Percentiles rank a stretch among this genome's conserved stretches.
These are phyloP conservation scores for Phalaenopsis hybrid DNA, from an alignment of 116 monocot genomes.

Conservation along the genomic window DNA sequence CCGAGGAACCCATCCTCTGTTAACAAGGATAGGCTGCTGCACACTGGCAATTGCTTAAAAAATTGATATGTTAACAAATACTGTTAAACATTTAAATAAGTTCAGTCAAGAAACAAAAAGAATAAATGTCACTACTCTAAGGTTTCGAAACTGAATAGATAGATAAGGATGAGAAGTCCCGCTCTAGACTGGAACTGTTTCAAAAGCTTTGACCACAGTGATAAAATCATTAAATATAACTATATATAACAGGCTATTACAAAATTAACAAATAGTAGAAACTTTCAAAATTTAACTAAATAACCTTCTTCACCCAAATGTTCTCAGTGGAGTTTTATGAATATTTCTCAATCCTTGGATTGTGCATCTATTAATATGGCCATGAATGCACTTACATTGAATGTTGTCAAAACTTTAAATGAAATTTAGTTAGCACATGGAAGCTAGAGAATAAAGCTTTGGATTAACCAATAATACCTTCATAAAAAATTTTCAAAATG, in stretches of 20 bases:
- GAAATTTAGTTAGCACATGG: neutral
- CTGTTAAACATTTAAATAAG: neutral
- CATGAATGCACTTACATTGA: neutral
- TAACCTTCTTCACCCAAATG: too few relatives aligned
- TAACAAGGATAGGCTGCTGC: conserved; percentile 70
- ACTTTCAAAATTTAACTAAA: neutral
- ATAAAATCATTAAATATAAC: neutral
- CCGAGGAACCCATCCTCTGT: conserved; percentile 84
- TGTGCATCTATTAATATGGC: neutral
- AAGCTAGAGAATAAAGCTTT: neutral
- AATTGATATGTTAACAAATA: conserved; percentile 5
- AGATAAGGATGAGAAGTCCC: neutral
- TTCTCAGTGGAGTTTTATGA: neutral
- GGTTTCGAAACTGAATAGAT: neutral
- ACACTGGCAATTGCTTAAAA: conserved; percentile 52
- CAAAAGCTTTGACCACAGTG: neutral
- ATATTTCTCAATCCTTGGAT: neutral
- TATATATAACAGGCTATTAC: neutral
- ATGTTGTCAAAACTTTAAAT: neutral
- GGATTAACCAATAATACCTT: neutral
- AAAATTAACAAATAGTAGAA: neutral
- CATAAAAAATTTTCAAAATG: neutral
- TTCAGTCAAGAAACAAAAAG: neutral
- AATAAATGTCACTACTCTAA: neutral
- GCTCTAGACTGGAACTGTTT: neutral